These are phyloP conservation scores for Rhodotorula graminis DNA, from an alignment of 768 basidiomycete species.

Conservation along the genomic window DNA sequence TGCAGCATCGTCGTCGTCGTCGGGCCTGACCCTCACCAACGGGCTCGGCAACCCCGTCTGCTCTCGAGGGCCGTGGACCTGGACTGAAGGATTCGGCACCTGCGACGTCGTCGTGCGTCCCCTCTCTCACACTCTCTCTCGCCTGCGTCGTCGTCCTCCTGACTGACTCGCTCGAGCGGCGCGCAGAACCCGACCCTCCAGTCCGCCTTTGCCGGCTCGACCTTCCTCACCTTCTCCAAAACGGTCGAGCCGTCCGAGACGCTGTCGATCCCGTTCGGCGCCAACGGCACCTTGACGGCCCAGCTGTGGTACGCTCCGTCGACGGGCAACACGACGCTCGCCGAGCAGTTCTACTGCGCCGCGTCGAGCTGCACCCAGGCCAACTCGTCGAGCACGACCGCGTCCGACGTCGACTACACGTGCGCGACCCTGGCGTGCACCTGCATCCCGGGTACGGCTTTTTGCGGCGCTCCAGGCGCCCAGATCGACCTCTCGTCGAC, in stretches of 20 bases:
- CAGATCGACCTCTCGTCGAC: slow-evolving; percentile 45
- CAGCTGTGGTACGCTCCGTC: slow-evolving; percentile 32
- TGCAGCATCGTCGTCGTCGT: background rate
- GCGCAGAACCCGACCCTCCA: slow-evolving; percentile 77
- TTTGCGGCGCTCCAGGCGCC: slow-evolving; percentile 60
- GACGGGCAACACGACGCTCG: slow-evolving; percentile 51
- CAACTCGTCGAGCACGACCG: slow-evolving; percentile 43
- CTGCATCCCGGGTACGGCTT: slow-evolving; percentile 64
- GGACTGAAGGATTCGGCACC: slow-evolving; percentile 73
- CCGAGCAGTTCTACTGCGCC: slow-evolving; percentile 81
- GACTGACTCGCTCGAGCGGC: too few relatives aligned
- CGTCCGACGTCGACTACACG: slow-evolving; percentile 55
- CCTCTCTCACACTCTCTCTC: background rate
- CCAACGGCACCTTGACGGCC: slow-evolving; percentile 50
- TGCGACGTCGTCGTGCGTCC: slow-evolving; percentile 72
- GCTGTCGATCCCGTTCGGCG: slow-evolving; percentile 55
- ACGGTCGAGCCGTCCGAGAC: slow-evolving; percentile 66
- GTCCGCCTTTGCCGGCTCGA: slow-evolving; percentile 63
- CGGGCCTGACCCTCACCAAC: background rate
- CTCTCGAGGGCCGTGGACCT: slow-evolving; percentile 65
- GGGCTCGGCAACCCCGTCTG: slow-evolving; percentile 54
- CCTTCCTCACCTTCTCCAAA: slow-evolving; percentile 73
- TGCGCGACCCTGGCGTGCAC: slow-evolving; percentile 71
- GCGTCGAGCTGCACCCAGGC: slow-evolving; percentile 68
- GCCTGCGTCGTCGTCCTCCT: background rate